Evolutionary conservation across 148 eudicot genomes (phyloP), one percentile per base, ranked within the genome.

Genomic region (Fallopia convolvulus): DNA sequence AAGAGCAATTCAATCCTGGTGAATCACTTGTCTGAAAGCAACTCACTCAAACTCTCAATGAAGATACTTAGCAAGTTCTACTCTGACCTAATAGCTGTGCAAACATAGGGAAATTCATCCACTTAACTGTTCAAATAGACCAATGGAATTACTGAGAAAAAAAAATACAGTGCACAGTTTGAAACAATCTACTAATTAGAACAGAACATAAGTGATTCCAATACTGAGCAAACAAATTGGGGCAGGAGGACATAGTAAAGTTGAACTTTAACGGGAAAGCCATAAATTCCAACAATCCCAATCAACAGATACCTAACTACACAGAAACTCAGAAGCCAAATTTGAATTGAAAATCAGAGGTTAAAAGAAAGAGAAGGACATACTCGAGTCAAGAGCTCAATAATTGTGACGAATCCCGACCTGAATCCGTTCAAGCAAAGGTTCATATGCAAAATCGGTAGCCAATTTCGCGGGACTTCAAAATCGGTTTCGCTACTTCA

Each of bases 351-450:
- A 58, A 58, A 20, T 20, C 30, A 58, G 65, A 58, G 32, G 12
- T 14, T 8, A 23, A 56, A 0, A 58, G 65, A 20, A 20, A 4
- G 21, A 2, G 8, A 32, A 47, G 41, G 42, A 30, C 88, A 75
- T 92, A 94, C 98, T 89, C 86, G 10, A 94, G 92, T 89, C 86
- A 10, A 94, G 92, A 80, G 93, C 97, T 36, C 98, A 93, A 56
- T 89, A 89, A 74, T 86, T 89, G 81, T 94, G 96, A 26, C 89
- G 92, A 81, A 92, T 92, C 87, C 92, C 97, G 23, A 97, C 97
- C 66, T 92, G 87, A 90, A 92, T 92, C 93, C 90, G 98, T 94
- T 97, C 97, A 94, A 83, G 81, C 90, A 93, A 76, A 92, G 93
- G 74, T 79, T 86, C 98, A 90, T 90, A 46, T 86, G 88, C 81